Percentiles rank a stretch among this genome's conserved stretches.
Evolutionary conservation across 2,329 filamentous ascomycete species (phyloP).

Genomic region (Catunica adiposa): DNA sequence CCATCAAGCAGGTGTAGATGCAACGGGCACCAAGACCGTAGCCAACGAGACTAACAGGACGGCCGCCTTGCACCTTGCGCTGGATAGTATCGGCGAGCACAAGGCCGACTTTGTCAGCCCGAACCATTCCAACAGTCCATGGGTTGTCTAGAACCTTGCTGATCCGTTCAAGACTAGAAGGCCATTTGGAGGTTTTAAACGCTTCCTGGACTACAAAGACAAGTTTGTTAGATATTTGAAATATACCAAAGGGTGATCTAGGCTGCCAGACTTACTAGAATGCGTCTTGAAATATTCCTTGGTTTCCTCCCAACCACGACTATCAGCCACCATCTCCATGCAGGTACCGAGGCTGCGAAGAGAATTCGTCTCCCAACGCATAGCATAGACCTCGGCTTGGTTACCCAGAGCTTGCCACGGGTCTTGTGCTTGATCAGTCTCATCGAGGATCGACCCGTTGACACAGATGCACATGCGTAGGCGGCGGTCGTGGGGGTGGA

Average conservation of each 20-base stretch:
- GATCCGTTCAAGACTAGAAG: slow-evolving; percentile 45
- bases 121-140: slow-evolving; percentile 58
- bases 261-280: slow-evolving; percentile 27
- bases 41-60: slow-evolving; percentile 63
- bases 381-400: slow-evolving; percentile 61
- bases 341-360: slow-evolving; percentile 62
- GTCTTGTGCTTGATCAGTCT: slow-evolving; percentile 48
- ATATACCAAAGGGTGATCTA: neutral
- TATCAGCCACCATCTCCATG: slow-evolving; percentile 61
- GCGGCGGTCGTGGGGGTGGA: slow-evolving; percentile 43
- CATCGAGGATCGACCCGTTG: slow-evolving; percentile 61
- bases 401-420: slow-evolving; percentile 65
- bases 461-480: slow-evolving; percentile 72
- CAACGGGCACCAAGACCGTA: slow-evolving; percentile 70
- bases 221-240: slow-evolving; percentile 28
- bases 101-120: slow-evolving; percentile 54
- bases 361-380: slow-evolving; percentile 69
- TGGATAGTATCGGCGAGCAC: slow-evolving; percentile 69
- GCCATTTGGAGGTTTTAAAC: slow-evolving; percentile 33
- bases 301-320: slow-evolving; percentile 62
- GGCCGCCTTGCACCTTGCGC: slow-evolving; percentile 67
- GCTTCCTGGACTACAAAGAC: slow-evolving; percentile 19
- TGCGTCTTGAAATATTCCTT: slow-evolving; percentile 31
- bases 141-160: slow-evolving; percentile 68
- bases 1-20: slow-evolving; percentile 70